Evolutionary conservation across 768 basidiomycete genomes (phyloP), one percentile per base, ranked within the genome.

Genomic region (Pleurotus citrinopileatus): DNA sequence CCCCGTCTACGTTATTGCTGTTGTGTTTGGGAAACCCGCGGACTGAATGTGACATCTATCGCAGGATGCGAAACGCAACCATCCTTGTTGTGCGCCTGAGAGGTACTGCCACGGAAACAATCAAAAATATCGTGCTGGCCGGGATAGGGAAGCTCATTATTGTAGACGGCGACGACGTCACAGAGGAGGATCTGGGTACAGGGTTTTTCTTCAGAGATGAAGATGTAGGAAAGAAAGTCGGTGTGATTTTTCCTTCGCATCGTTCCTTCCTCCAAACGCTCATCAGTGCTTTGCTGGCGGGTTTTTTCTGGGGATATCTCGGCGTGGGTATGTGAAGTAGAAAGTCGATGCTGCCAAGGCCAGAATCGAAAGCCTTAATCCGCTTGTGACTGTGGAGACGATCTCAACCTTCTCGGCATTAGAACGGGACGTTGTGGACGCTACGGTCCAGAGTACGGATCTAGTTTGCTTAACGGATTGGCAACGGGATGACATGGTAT

Each of bases 111-210:
- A 93, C 94, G 5, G 97, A 99, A 67, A 83, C 87, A 13, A 89
- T 98, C 70, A 99, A 98, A 73, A 99, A 99, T 66, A 89, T 99
- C 65, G 96, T 98, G 15, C 81, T 99, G 43, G 91, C 97, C 8
- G 97, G 97, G 36, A 91, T 99, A 53, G 97, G 97, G 22, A 87
- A 83, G 65, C 72, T 99, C 57, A 75, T 97, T 56, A 79, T 98
- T 36, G 79, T 91, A 60, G 97, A 99, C 70, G 75, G 76, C 19
- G 85, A 82, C 58, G 73, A 79, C 10, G 91, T 99, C 28, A 64
- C 73, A 17, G 85, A 87, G 65, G 87, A 92, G 67, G 97, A 98
- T 71, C 81, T 98, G 28, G 94, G 94, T 10, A 82, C 86, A 3
- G 91, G 94, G 12, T 97, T 98, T 77, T 87, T 98, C 71, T 95